Conservation (phyloP, 2,329 filamentous ascomycete species). For the Paraphaeosphaeria minitans region DNA sequence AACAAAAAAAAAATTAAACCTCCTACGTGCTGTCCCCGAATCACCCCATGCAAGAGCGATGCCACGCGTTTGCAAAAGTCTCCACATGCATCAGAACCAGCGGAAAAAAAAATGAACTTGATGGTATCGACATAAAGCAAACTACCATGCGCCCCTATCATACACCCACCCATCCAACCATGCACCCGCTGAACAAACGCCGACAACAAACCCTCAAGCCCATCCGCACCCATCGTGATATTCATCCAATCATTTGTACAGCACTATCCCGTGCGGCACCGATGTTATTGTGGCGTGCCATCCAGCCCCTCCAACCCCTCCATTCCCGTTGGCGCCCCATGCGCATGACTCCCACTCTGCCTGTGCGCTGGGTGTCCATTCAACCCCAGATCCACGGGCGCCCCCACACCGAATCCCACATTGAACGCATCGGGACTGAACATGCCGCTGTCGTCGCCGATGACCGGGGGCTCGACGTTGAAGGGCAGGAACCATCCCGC, state of each 20-base stretch:
- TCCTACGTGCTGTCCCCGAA: no score
- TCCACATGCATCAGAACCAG: not conserved
- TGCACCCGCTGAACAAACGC: not conserved
- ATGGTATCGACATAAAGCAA: not conserved
- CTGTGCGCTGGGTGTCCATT: constrained; percentile 15
- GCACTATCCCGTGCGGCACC: not conserved
- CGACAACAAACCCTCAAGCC: not conserved
- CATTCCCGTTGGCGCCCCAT: not conserved
- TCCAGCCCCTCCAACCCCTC: constrained; percentile 10
- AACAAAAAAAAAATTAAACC: no score
- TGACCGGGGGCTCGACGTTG: constrained; percentile 76
- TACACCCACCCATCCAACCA: not conserved
- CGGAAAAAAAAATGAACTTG: not conserved
- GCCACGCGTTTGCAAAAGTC: no score
- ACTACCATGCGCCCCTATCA: not conserved
- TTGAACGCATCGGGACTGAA: constrained; percentile 28
- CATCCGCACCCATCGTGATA: not conserved
- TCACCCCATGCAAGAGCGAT: no score
- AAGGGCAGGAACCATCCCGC: constrained; percentile 89
- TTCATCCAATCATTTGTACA: not conserved
- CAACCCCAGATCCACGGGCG: constrained; percentile 25
- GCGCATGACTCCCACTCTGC: constrained; percentile 8
- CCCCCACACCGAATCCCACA: constrained; percentile 29
- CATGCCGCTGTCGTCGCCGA: constrained; percentile 46
- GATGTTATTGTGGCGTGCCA: constrained; percentile 1